These are phyloP conservation scores for Aspergillus arachidicola DNA, from an alignment of 2,329 filamentous ascomycete species.

Conservation along the genomic window DNA sequence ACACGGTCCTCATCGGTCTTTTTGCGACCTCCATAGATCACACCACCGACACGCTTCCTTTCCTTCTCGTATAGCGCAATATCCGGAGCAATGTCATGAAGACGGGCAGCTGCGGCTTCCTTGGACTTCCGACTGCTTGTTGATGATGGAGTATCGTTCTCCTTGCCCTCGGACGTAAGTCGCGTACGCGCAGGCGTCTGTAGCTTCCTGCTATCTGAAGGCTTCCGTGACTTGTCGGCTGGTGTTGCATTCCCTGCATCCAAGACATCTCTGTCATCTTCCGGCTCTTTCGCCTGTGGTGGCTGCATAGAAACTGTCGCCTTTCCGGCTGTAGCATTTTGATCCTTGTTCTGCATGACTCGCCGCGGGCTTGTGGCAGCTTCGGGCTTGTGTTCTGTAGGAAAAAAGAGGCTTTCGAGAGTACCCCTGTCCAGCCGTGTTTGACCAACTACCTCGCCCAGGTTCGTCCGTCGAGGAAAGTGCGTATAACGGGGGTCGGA, in stretches of 20 bases:
- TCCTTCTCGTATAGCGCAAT: slow-evolving; percentile 92
- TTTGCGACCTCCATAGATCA: slow-evolving; percentile 60
- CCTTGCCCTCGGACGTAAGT: slow-evolving; percentile 66
- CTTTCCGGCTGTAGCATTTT: slow-evolving; percentile 31
- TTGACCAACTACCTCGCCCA: slow-evolving; percentile 90
- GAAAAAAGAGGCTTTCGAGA: slow-evolving; percentile 70
- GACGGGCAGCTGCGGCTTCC: slow-evolving; percentile 72
- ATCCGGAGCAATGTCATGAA: slow-evolving; percentile 79
- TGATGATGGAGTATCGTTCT: slow-evolving; percentile 79
- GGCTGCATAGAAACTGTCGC: slow-evolving; percentile 24
- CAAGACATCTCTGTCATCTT: slow-evolving; percentile 21
- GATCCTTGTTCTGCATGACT: slow-evolving; percentile 40
- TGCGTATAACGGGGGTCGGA: slow-evolving; percentile 77
- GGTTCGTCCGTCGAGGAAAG: slow-evolving; percentile 86
- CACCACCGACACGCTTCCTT: slow-evolving; percentile 75
- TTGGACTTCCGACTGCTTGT: slow-evolving; percentile 86
- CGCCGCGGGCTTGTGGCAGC: slow-evolving; percentile 22
- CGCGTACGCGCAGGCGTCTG: slow-evolving; percentile 59
- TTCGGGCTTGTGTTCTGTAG: slow-evolving; percentile 32
- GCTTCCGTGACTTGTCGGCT: slow-evolving; percentile 31
- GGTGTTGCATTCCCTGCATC: slow-evolving; percentile 29
- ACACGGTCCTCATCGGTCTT: slow-evolving; percentile 46
- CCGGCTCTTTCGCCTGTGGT: slow-evolving; percentile 22
- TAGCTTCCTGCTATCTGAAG: slow-evolving; percentile 34
- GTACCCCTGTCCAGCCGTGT: slow-evolving; percentile 76